A percentile compares a stretch with the other conserved stretches of the same genome.
phyloP scores from a whole-genome alignment of 257 asterid species.

The Solanum chaucha region DNA sequence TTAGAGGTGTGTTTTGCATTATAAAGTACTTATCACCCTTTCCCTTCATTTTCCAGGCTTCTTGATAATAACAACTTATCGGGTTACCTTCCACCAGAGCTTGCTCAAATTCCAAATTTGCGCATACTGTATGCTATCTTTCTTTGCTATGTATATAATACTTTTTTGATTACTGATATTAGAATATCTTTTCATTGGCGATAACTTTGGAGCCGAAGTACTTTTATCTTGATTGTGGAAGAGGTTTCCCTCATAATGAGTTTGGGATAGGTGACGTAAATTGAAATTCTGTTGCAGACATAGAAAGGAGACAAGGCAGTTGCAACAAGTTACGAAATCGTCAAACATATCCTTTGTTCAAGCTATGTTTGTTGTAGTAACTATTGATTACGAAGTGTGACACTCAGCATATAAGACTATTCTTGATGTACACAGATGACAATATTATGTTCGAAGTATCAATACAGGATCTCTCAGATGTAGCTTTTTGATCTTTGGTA shows the following conservation, averaged over 20 bases:
- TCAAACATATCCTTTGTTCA: not conserved
- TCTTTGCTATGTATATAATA: not conserved
- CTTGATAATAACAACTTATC: slow-evolving; percentile 93
- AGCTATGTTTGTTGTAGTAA: not conserved
- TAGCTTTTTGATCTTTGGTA: not conserved
- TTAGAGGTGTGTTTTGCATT: not conserved
- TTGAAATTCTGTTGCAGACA: not conserved
- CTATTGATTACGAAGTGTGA: not conserved
- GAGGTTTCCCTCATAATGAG: not conserved
- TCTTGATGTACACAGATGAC: not conserved
- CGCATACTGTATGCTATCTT: slow-evolving; percentile 57
- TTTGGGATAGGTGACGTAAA: not conserved
- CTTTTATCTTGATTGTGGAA: not conserved
- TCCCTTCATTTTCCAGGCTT: slow-evolving; percentile 47
- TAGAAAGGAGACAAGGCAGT: not conserved
- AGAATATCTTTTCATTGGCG: not conserved
- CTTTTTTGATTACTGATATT: not conserved
- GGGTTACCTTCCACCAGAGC: slow-evolving; percentile 80
- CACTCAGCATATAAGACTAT: not conserved
- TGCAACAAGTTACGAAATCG: not conserved
- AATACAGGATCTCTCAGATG: not conserved
- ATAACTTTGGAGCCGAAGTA: not conserved
- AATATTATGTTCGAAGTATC: not conserved
- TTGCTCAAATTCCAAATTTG: slow-evolving; percentile 50
- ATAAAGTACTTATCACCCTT: not conserved